These are phyloP conservation scores for Aspergillus fumigatus DNA, from an alignment of 2,329 filamentous ascomycete genomes.

Conservation along the genomic window DNA sequence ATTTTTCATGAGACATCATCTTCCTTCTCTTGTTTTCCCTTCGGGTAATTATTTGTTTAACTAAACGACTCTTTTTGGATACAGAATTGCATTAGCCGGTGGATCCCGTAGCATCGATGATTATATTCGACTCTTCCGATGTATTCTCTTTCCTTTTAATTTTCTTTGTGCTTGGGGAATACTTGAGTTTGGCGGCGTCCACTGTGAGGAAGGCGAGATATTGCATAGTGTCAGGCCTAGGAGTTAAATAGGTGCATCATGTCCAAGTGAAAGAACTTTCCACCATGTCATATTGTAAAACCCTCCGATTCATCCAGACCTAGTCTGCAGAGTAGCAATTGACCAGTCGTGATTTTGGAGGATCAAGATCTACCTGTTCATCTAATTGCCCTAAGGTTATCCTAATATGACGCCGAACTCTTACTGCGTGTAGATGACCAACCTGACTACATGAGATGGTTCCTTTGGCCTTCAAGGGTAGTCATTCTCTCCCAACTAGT, in stretches of 20 bases:
- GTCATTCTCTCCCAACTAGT: neutral
- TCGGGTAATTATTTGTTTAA: neutral
- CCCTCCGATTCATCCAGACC: neutral
- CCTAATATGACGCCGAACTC: neutral
- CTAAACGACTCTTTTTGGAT: neutral
- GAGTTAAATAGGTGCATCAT: neutral
- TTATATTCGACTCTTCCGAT: neutral
- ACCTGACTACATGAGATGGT: neutral
- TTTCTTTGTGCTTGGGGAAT: neutral
- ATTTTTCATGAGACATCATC: constrained; percentile 10
- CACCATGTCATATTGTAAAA: neutral
- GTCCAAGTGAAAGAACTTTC: neutral
- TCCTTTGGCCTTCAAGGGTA: neutral
- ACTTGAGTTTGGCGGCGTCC: neutral
- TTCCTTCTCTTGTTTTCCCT: neutral
- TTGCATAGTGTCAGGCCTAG: neutral
- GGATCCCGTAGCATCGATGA: neutral
- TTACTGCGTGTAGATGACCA: neutral
- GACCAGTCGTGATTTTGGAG: neutral
- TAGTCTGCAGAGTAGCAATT: neutral
- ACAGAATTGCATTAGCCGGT: neutral
- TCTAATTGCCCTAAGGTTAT: neutral
- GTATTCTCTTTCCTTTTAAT: neutral
- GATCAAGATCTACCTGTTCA: neutral
- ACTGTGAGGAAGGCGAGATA: neutral